Evolutionary conservation across 768 basidiomycete species (phyloP), one percentile per base, ranked within the genome.

Genomic region (Leccinellum luteum): DNA sequence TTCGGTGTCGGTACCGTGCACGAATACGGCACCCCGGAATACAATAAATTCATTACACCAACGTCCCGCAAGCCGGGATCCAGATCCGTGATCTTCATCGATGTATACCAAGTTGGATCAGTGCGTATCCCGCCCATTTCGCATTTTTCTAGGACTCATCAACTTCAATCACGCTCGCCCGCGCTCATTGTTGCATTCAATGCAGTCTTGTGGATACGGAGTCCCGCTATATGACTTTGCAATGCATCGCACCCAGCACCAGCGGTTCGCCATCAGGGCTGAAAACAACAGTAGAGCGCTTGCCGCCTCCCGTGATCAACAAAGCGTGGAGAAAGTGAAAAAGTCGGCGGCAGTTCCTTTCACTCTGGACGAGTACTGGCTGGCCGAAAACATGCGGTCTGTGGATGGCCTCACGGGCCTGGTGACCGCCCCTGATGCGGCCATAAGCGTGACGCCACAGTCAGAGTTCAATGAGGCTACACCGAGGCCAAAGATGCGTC

Each of bases 11-110:
- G 86, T 82, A 79, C 78, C 3, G 80, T 81, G 6, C 75, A 86
- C 60, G 86, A 89, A 66, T 83, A 82, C 58, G 86, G 85, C 17
- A 80, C 84, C 8, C 77, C 79, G 1, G 84, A 84, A 62, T 90
- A 85, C 65, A 76, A 84, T 48, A 67, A 65, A 1, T 76, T 83
- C 30, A 75, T 89, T 15, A 77, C 82, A 0, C 61, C 74, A 1
- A 70, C 73, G 21, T 69, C 73, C 41, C 79, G 86, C 12, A 75
- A 78, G 45, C 78, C 83, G 0, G 86, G 86, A 19, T 85, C 86
- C 3, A 78, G 86, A 19, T 74, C 85, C 8, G 77, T 78, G 51
- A 84, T 90, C 58, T 74, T 85, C 54, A 61, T 89, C 14, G 81
- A 87, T 57, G 74, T 89, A 13, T 76, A 81, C 64, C 80, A 85